Conservation (phyloP, 83 land plant genomes). For the Thuja plicata region DNA sequence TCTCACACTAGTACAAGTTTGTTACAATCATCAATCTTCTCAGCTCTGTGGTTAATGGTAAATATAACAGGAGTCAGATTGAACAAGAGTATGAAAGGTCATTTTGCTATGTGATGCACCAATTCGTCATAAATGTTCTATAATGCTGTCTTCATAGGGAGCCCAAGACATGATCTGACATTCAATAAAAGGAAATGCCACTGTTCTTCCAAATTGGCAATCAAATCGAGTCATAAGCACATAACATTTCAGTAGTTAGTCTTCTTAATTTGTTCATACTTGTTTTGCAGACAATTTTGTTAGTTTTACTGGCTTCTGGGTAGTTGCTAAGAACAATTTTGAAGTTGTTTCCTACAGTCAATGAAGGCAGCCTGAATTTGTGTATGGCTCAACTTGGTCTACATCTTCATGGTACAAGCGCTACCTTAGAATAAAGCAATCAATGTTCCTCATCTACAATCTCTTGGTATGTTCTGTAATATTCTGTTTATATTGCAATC, state of each 20-base stretch:
- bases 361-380: too few relatives aligned
- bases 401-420: too few relatives aligned
- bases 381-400: too few relatives aligned
- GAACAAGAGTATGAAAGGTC: not conserved
- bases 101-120: not conserved
- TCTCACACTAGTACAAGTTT: not conserved
- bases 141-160: not conserved
- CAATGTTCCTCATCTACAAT: too few relatives aligned
- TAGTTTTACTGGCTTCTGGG: too few relatives aligned
- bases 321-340: too few relatives aligned
- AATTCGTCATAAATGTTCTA: not conserved
- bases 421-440: too few relatives aligned
- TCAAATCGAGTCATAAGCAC: not conserved
- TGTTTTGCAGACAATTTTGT: too few relatives aligned
- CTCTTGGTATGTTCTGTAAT: too few relatives aligned
- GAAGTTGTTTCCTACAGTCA: too few relatives aligned
- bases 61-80: not conserved
- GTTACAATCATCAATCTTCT: not conserved
- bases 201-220: not conserved
- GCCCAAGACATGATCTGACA: not conserved
- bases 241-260: not conserved
- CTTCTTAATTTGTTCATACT: too few relatives aligned
- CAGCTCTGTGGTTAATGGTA: not conserved
- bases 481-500: too few relatives aligned
- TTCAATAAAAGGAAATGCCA: not conserved